Conservation (phyloP, 176 grass and related monocot species). For the Oryza meyeriana region DNA sequence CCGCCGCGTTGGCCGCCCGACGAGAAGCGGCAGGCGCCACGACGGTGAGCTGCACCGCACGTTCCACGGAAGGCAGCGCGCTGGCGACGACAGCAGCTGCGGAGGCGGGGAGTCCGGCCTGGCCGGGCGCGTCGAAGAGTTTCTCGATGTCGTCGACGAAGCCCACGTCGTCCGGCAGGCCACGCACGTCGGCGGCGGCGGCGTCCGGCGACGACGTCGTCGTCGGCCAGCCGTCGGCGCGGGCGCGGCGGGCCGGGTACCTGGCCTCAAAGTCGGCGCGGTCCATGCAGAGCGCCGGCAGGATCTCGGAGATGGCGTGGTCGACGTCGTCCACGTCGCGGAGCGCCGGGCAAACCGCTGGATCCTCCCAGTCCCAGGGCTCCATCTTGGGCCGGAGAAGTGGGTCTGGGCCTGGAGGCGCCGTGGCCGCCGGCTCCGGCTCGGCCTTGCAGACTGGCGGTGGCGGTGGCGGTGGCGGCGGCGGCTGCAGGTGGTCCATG, state of each 20-base stretch:
- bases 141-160: constrained; percentile 54
- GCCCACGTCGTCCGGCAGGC: constrained; percentile 19
- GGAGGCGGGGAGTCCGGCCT: neutral
- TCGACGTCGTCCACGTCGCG: constrained; percentile 34
- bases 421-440: neutral
- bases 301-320: constrained; percentile 47
- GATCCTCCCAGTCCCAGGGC: neutral
- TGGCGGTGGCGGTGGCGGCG: neutral
- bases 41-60: neutral
- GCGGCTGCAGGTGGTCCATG: neutral
- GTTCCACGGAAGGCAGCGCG: neutral
- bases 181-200: constrained; percentile 1
- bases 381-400: neutral
- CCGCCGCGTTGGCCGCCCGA: neutral
- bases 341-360: neutral
- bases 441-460: neutral
- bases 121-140: constrained; percentile 26
- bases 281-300: constrained; percentile 43
- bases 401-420: neutral
- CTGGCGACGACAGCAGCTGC: neutral
- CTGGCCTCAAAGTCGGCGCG: constrained; percentile 41
- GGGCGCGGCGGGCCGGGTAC: constrained; percentile 35
- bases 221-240: neutral
- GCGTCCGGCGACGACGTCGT: neutral
- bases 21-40: neutral